These are phyloP conservation scores for Eimeria acervulina DNA, from an alignment of 169 alveolate species.

Conservation along the genomic window DNA sequence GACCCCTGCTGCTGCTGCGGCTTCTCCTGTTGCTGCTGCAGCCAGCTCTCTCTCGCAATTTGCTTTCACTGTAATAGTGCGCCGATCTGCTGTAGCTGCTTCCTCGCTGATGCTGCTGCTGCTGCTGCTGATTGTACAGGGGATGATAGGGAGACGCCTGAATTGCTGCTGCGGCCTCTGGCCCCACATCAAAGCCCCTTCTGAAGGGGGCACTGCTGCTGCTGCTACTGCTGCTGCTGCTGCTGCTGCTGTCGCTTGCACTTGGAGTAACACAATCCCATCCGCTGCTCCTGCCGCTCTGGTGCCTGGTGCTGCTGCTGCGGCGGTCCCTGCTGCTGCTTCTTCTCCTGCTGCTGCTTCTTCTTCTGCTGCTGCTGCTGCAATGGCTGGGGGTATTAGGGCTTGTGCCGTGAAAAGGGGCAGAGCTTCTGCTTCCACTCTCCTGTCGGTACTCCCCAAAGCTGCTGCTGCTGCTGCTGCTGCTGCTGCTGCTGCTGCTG, in stretches of 20 bases:
- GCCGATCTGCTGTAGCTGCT: neutral
- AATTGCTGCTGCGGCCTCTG: slow-evolving; percentile 29
- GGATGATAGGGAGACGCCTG: neutral
- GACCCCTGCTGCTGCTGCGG: neutral
- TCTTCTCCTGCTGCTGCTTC: no score
- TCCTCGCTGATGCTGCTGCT: slow-evolving; percentile 32
- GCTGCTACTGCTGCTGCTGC: slow-evolving; percentile 69
- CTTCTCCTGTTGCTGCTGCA: neutral
- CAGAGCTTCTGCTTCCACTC: neutral
- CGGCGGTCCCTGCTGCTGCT: neutral
- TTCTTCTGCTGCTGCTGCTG: neutral
- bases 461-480: neutral
- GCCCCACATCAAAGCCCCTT: slow-evolving; percentile 47
- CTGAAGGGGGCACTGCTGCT: neutral
- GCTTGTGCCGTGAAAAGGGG: neutral
- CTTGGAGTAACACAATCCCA: neutral
- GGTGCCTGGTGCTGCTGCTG: neutral
- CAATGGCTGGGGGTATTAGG: no score
- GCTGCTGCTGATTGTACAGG: slow-evolving; percentile 25
- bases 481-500: no score
- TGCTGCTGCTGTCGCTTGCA: slow-evolving; percentile 2
- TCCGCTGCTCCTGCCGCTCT: neutral
- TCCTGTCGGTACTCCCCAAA: neutral
- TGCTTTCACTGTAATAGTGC: neutral
- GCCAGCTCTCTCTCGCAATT: neutral